Base-by-base conservation (phyloP, 2,329 filamentous ascomycete genomes). In the Cladosporium austrohemisphaericum region DNA sequence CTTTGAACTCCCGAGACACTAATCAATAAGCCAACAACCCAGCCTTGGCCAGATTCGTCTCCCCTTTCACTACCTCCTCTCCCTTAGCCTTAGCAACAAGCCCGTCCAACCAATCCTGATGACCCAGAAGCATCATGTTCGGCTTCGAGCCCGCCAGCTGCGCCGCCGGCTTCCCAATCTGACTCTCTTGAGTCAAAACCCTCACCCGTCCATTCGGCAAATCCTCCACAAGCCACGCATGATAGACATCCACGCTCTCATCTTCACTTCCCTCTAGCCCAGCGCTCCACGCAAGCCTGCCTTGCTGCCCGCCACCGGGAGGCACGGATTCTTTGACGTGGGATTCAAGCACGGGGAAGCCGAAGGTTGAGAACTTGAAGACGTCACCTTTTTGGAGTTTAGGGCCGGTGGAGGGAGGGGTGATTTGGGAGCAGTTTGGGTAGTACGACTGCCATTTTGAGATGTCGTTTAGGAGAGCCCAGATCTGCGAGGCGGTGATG, bases 61-160 rank as follows among this genome's bases (percentile, higher is more conserved):
- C 52, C 40, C 35, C 41, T 18, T 40, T 48, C 8, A 18, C 18
- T 5, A 49, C 22, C 28, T 41, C 26, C 43, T 52, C 19, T 9
- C 55, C 61, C 23, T 44, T 57, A 6, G 60, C 63, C 19, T 56
- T 57, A 14, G 51, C 58, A 11, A 68, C 57, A 33, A 68, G 26
- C 2, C 65, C 65, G 44, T 68, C 65, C 41, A 67, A 46, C 65
- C 66, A 68, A 45, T 68, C 65, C 51, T 68, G 65, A 50, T 68
- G 66, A 4, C 65, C 66, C 18, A 65, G 38, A n/a, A 68, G 50
- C 65, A 68, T 66, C 29, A 53, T 54, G 49, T 68, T 67, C 33
- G 66, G 66, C 52, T 62, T 66, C 43, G 55, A 50, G 13, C 20
- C 52, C 31, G 56, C 57, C 52, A 61, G 55, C 10, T 64, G 55